Evolutionary conservation across 1,284 basidiomycete genomes (phyloP).

Genomic region (Filobasidium uniguttulatum): DNA sequence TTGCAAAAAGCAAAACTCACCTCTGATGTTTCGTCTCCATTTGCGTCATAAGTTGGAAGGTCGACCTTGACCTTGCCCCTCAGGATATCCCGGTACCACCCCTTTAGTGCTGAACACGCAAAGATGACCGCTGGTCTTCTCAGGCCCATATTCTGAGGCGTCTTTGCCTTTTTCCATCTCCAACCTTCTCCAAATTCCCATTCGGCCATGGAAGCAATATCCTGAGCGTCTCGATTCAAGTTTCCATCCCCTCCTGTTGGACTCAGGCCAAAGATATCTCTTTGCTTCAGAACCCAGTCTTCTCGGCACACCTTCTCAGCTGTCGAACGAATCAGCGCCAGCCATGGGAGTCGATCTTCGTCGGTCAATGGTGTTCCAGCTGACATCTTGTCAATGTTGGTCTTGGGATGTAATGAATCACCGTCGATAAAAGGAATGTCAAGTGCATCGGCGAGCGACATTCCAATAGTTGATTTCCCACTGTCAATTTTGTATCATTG

Average conservation of each 20-base stretch:
- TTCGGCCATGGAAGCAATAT: conserved; percentile 11
- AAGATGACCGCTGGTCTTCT: conserved; percentile 51
- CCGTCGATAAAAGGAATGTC: conserved; percentile 70
- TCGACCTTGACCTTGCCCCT: conserved; percentile 43
- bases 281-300: conserved; percentile 28
- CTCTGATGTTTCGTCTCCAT: conserved; percentile 13
- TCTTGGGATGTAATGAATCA: conserved; percentile 69
- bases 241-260: conserved; percentile 10
- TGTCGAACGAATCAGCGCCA: conserved; percentile 54
- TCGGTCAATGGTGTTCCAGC: conserved; percentile 64
- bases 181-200: conserved; percentile 13
- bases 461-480: conserved; percentile 79
- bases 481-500: conserved; percentile 26
- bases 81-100: conserved; percentile 65
- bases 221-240: conserved; percentile 2
- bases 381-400: conserved; percentile 82
- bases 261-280: conserved; percentile 1
- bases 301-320: conserved; percentile 45
- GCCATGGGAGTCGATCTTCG: conserved; percentile 73
- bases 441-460: conserved; percentile 49
- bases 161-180: conserved; percentile 14
- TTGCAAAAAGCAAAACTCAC: conserved; percentile 18
- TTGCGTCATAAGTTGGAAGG: conserved; percentile 22
- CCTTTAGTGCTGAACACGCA: conserved; percentile 76
- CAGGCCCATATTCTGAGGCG: conserved; percentile 18